Evolutionary conservation across 345 rosid species (phyloP).

Genomic region (Diplotaxis tenuifolia): DNA sequence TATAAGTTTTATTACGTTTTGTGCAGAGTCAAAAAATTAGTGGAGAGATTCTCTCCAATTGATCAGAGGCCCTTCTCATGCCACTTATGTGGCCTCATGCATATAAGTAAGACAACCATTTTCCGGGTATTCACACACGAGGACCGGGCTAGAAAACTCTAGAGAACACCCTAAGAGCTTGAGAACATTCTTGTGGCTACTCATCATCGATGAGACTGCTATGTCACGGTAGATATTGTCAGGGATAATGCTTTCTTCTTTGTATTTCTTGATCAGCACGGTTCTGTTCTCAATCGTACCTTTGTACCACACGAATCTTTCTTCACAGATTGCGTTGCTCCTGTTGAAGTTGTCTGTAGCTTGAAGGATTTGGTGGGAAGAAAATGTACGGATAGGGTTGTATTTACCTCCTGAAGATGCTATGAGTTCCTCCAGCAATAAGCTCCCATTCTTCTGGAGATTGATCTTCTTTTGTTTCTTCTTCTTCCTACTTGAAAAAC

Average conservation of each 20-base stretch:
- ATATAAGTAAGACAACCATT: neutral
- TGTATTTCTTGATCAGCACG: slow-evolving; percentile 24
- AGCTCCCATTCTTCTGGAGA: slow-evolving; percentile 16
- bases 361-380: slow-evolving; percentile 21
- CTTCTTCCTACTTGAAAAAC: slow-evolving; percentile 10
- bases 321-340: neutral
- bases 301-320: slow-evolving; percentile 18
- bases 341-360: slow-evolving; percentile 29
- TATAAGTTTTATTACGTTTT: no score
- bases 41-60: no score
- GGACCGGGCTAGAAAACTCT: slow-evolving; percentile 26
- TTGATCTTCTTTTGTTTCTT: neutral
- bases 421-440: slow-evolving; percentile 25
- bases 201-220: slow-evolving; percentile 18
- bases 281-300: slow-evolving; percentile 12
- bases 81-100: no score
- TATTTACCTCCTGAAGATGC: slow-evolving; percentile 25
- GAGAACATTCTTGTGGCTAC: slow-evolving; percentile 29
- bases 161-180: slow-evolving; percentile 22
- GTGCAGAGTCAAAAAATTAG: no score
- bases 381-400: slow-evolving; percentile 28
- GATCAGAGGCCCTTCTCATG: no score
- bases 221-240: slow-evolving; percentile 30
- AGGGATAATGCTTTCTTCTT: neutral
- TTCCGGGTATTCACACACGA: slow-evolving; percentile 20